These are phyloP conservation scores for Taiozyma sp. DNA, from an alignment of 1,139 yeast genomes.

Conservation along the genomic window DNA sequence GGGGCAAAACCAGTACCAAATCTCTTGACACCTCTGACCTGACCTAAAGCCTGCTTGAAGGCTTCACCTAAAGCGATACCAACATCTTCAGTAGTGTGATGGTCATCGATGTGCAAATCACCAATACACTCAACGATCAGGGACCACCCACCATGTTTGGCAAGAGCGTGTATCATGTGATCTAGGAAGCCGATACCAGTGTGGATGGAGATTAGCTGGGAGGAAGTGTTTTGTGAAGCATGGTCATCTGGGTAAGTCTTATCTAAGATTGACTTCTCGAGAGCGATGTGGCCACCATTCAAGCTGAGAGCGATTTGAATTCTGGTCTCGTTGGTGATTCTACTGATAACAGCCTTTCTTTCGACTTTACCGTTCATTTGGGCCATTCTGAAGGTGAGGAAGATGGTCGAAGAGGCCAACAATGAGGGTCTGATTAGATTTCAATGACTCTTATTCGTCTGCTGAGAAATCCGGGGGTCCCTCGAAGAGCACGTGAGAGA, in stretches of 20 bases:
- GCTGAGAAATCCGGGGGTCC: neutral
- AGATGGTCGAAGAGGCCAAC: neutral
- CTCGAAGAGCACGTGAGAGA: too few species aligned
- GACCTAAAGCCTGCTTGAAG: conserved; percentile 85
- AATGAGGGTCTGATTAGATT: neutral
- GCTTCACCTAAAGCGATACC: conserved; percentile 90
- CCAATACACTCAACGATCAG: conserved; percentile 85
- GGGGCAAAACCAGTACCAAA: conserved; percentile 97
- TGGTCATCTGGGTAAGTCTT: conserved; percentile 37
- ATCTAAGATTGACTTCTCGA: conserved; percentile 50
- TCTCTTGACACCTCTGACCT: conserved; percentile 83
- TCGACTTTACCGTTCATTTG: conserved; percentile 10
- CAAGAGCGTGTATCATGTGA: conserved; percentile 96
- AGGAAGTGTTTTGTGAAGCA: conserved; percentile 39
- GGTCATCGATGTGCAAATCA: conserved; percentile 94
- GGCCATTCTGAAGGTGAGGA: neutral
- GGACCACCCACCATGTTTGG: conserved; percentile 97
- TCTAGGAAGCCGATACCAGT: conserved; percentile 95
- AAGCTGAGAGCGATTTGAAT: conserved; percentile 80
- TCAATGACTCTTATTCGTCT: neutral
- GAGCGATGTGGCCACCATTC: conserved; percentile 72
- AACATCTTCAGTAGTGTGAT: conserved; percentile 94
- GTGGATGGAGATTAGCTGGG: conserved; percentile 73
- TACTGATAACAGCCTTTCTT: conserved; percentile 49
- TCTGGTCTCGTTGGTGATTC: conserved; percentile 90